Conservation (phyloP, 805 yeast genomes). For the Ogataea wickerhamii region DNA sequence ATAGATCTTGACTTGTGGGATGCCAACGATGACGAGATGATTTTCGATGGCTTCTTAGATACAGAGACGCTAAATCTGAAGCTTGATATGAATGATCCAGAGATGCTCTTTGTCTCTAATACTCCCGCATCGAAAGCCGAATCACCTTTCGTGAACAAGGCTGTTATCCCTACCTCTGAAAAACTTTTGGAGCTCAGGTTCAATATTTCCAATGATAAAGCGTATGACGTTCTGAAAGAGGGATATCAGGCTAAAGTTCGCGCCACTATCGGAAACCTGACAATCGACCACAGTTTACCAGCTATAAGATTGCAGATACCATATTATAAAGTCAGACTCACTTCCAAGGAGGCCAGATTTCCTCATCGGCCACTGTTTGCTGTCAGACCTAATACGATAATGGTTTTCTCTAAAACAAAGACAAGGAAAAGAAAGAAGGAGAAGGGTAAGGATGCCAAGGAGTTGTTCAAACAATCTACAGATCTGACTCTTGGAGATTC, state of each 20-base stretch:
- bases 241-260: slow-evolving; percentile 90
- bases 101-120: slow-evolving; percentile 61
- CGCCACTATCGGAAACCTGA: slow-evolving; percentile 85
- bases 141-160: slow-evolving; percentile 22
- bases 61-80: slow-evolving; percentile 37
- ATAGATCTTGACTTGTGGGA: slow-evolving; percentile 42
- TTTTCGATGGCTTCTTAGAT: slow-evolving; percentile 65
- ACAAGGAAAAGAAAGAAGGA: slow-evolving; percentile 84
- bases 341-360: slow-evolving; percentile 63
- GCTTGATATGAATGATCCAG: slow-evolving; percentile 86
- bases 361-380: slow-evolving; percentile 78
- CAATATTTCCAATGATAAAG: slow-evolving; percentile 84
- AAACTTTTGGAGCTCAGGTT: slow-evolving; percentile 56
- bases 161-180: slow-evolving; percentile 52
- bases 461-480: slow-evolving; percentile 63
- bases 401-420: slow-evolving; percentile 73
- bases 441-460: slow-evolving; percentile 74
- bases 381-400: slow-evolving; percentile 71
- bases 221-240: slow-evolving; percentile 75
- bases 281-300: slow-evolving; percentile 87
- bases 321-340: slow-evolving; percentile 73
- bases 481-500: slow-evolving; percentile 85
- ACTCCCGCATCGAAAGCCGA: slow-evolving; percentile 10
- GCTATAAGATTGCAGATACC: slow-evolving; percentile 88
- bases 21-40: slow-evolving; percentile 59